Evolutionary conservation across 192 early-diverging fungal species (phyloP), one percentile per base, ranked within the genome.

Genomic region (Dispira parvispora): DNA sequence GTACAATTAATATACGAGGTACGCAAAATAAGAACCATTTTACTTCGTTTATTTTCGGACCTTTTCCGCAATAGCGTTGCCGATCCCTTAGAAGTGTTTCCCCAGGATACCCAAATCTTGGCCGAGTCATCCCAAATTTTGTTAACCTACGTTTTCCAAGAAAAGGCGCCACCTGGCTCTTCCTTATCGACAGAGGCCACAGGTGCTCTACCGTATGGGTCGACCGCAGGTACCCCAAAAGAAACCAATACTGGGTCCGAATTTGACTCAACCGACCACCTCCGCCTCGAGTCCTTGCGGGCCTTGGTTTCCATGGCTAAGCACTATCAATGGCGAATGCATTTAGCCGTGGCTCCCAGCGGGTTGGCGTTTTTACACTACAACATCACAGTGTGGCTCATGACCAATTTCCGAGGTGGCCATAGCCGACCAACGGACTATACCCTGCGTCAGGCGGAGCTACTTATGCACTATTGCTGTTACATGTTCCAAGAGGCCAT

Each of bases 401-500:
- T 50, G 49, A 50, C 23, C n/a, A 23, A 50, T 23, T 50, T 50
- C 49, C 49, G 49, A 8, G 49, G 49, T 4, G n/a, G n/a, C 2
- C 16, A 50, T 4, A 20, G n/a, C 8, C 16, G 49, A 50, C 49
- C 49, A 18, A 18, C 16, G n/a, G 49, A 50, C 8, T 23, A 23
- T 20, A 50, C 49, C 49, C 49, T 50, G 4, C 49, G 23, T 20
- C 49, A 50, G 49, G 49, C 49, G n/a, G 49, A 50, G 49, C 8
- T 50, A 50, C 49, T 50, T 23, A 18, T 50, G 16, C 49, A 50
- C n/a, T 50, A 50, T 23, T 20, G 16, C 8, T 50, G 23, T 23
- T 50, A 50, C 49, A 50, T 23, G n/a, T 23, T 50, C 49, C 49
- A 50, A 23, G 49, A 50, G 16, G n/a, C 49, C 49, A 50, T 50